Base-by-base conservation (phyloP, 768 basidiomycete genomes). In the Russula brevipes region DNA sequence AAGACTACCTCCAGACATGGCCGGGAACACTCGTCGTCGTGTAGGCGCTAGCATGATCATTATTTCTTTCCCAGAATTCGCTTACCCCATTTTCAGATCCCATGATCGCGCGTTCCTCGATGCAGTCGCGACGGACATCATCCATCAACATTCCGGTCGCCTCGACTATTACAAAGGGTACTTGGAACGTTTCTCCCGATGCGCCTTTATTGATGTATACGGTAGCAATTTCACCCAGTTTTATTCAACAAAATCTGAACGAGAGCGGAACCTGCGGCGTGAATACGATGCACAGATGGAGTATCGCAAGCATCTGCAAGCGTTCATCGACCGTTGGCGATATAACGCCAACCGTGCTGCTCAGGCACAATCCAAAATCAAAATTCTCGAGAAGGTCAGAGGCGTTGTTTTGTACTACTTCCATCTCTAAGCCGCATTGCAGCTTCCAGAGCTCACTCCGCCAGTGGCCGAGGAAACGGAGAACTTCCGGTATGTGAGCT, bases 21-120 rank as follows among this genome's bases (percentile, higher is more conserved):
- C 77, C 85, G 1, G 89, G 92, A 56, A 97, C 94, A 0, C 77
- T 98, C 16, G 85, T 98, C 44, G 94, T 97, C 14, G 94, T 98
- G 87, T 94, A 71, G 68, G 87, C 78, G 1, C 46, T 55, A n/a
- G 35, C n/a, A 17, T 24, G n/a, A 12, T 33, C n/a, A 17, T 24
- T 19, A 12, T 33, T 31, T 24, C 42, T 38, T 17, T 14, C 16
- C 60, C 33, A 4, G 42, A 14, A 31, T 58, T 31, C 31, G 14
- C 52, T 30, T 36, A 38, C 44, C 6, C 38, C 47, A 54, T 64
- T 33, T 61, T 53, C 66, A 93, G 91, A 36, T 96, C 96, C 57
- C 97, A 99, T 81, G 97, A 99, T 74, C 88, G 97, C 71, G 92
- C 94, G 41, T 98, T 98, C 83, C 77, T 98, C 86, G 96, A 98